These are phyloP conservation scores for Colletotrichum sp. DNA, from an alignment of 2,329 filamentous ascomycete species.

Conservation along the genomic window DNA sequence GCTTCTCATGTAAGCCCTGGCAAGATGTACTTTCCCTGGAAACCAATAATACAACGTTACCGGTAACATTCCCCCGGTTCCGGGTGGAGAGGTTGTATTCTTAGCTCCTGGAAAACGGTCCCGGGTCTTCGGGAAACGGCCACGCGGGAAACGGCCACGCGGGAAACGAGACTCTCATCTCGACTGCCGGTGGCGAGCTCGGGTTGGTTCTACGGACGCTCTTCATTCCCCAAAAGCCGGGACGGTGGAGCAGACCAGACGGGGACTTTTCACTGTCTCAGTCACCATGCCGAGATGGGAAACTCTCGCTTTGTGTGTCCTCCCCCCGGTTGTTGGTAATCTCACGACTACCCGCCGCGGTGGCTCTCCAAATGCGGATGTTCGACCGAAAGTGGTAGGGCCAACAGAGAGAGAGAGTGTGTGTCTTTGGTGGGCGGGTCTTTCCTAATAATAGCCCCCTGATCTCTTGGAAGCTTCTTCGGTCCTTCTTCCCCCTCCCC, in stretches of 20 bases:
- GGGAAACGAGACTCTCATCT: background rate
- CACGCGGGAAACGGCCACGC: background rate
- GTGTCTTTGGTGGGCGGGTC: background rate
- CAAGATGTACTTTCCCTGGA: background rate
- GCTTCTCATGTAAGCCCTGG: background rate
- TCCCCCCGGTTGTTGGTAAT: background rate
- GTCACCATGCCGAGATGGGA: background rate
- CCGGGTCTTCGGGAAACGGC: background rate
- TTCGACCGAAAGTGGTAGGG: background rate
- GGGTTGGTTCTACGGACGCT: background rate
- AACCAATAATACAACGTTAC: background rate
- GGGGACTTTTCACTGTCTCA: background rate
- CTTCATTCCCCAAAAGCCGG: background rate
- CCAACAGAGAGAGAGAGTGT: background rate
- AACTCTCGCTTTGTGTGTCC: background rate
- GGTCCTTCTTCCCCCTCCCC: background rate
- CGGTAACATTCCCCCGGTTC: background rate
- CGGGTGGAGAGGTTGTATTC: background rate
- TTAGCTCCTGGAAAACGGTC: background rate
- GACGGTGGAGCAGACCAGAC: background rate
- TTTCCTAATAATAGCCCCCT: background rate
- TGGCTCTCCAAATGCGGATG: background rate
- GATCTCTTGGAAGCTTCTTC: background rate
- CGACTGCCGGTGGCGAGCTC: background rate
- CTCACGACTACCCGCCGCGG: background rate